These are phyloP conservation scores for Yamadazyma epiphylla DNA, from an alignment of 1,139 yeast species.

Conservation along the genomic window DNA sequence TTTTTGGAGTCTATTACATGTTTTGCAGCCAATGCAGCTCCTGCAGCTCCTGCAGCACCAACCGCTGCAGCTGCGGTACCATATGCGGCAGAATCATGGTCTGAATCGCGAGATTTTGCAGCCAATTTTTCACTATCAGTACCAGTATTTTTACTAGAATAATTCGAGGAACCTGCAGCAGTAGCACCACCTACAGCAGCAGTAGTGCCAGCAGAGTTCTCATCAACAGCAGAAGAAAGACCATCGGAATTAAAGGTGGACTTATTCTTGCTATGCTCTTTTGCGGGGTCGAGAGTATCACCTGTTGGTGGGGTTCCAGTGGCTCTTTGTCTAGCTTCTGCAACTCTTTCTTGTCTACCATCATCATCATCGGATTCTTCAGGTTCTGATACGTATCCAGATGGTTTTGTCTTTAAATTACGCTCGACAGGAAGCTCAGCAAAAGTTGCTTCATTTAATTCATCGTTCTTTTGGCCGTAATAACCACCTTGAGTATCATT, in stretches of 20 bases:
- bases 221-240: conserved; percentile 6
- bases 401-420: conserved; percentile 29
- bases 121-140: no score
- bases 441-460: conserved; percentile 23
- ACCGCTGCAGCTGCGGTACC: conserved; percentile 6
- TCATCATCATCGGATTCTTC: no score
- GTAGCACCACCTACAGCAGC: conserved; percentile 7
- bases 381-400: conserved; percentile 17
- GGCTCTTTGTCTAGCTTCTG: not conserved
- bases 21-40: conserved; percentile 6
- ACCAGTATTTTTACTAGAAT: no score
- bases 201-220: conserved; percentile 1
- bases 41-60: conserved; percentile 8
- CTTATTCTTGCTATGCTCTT: conserved; percentile 26
- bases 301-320: not conserved
- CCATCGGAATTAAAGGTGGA: conserved; percentile 28
- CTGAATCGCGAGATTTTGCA: no score
- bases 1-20: not conserved
- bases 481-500: conserved; percentile 34
- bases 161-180: no score
- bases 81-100: conserved; percentile 1
- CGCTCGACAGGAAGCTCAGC: conserved; percentile 19
- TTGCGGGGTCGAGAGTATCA: conserved; percentile 17
- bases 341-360: conserved; percentile 8
- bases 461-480: conserved; percentile 12